Percentiles rank a stretch among this genome's conserved stretches.
These are phyloP conservation scores for Lachnellula arida DNA, from an alignment of 2,329 filamentous ascomycete genomes.

Conservation along the genomic window DNA sequence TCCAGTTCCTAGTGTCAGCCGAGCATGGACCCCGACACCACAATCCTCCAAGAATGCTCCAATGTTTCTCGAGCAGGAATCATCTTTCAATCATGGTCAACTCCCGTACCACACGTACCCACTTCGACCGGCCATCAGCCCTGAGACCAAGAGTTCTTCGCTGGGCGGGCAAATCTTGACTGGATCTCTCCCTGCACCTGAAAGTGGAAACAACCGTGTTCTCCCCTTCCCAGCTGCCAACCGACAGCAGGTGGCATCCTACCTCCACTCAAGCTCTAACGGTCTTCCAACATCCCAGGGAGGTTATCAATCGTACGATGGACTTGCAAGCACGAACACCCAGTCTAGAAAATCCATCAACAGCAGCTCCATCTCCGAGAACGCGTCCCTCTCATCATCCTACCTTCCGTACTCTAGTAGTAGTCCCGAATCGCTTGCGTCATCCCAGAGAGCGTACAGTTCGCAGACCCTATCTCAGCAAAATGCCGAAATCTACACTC, in stretches of 20 bases:
- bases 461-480: slow-evolving; percentile 10
- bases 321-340: slow-evolving; percentile 4
- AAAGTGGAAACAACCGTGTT: slow-evolving; percentile 22
- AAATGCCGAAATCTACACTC: slow-evolving; percentile 15
- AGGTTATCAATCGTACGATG: slow-evolving; percentile 14
- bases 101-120: slow-evolving; percentile 17
- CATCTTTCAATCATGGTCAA: slow-evolving; percentile 17
- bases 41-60: slow-evolving; percentile 14
- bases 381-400: slow-evolving; percentile 5
- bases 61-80: slow-evolving; percentile 19
- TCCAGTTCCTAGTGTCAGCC: slow-evolving; percentile 5
- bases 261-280: slow-evolving; percentile 10
- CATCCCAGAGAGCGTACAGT: slow-evolving; percentile 18
- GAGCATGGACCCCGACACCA: slow-evolving; percentile 17
- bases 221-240: slow-evolving; percentile 23
- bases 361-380: slow-evolving; percentile 13
- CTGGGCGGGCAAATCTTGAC: slow-evolving; percentile 5
- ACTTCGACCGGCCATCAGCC: slow-evolving; percentile 17
- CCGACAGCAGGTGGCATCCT: slow-evolving; percentile 12
- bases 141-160: slow-evolving; percentile 16
- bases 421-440: slow-evolving; percentile 24
- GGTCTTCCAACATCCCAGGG: slow-evolving; percentile 8
- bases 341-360: not conserved
- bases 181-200: slow-evolving; percentile 15
- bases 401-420: slow-evolving; percentile 22